Evolutionary conservation across 176 grass and related monocot genomes (phyloP), one percentile per base, ranked within the genome.

Genomic region (Neostapfia colusana): DNA sequence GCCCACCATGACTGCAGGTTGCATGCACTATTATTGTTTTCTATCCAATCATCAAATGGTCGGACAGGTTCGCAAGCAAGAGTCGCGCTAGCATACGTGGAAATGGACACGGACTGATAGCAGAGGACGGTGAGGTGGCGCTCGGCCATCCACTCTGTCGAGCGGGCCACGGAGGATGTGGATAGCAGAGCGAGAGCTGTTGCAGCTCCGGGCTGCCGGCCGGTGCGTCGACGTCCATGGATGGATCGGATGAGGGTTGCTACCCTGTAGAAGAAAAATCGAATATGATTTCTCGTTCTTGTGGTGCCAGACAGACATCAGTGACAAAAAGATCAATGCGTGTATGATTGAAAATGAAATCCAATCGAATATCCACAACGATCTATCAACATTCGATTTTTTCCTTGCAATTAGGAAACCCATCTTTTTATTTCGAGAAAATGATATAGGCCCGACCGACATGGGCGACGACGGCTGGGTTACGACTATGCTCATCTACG

Each of bases 121-220:
- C 0, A 23, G 55, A 56, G n/a, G 20, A 8, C 8, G 12, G 65
- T 38, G 79, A 43, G 36, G 59, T 74, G 80, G 36, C 60, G 25
- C 36, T 2, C 25, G 80, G 62, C 18, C 48, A 0, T 66, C 48
- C 80, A 44, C 80, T 58, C 70, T 66, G 61, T 31, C 70, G 0
- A 18, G 5, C 5, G 49, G 49, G 8, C 31, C 61, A 64, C 16
- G 15, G 16, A 39, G 15, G 76, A 55, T 5, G 62, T 26, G 46
- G 45, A 54, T 63, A 10, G 60, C 16, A 43, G 7, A 10, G 46
- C 3, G 38, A 7, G 48, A 27, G 57, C 16, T 6, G 60, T 1
- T 34, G 26, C 28, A 8, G 60, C 26, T 24, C 26, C 26, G 58
- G 21, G 2, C 56, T 0, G 3, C 27, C 58, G 58, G 13, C 27